Percentiles rank a stretch among this genome's conserved stretches.
These are phyloP conservation scores for Elaeis guineensis DNA, from an alignment of 176 grass and related monocot species.

Conservation along the genomic window DNA sequence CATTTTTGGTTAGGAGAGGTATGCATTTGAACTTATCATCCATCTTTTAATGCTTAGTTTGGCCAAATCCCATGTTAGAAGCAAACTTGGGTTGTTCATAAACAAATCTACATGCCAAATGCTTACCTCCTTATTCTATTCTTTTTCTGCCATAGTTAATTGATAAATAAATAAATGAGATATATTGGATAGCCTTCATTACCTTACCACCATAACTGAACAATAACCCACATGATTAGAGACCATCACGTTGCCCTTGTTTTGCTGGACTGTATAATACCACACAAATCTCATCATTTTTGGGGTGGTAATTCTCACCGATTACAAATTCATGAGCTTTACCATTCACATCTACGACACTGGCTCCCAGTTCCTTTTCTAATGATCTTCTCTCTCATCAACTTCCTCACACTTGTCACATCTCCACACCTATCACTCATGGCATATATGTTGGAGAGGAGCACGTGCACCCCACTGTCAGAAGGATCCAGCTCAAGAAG, in stretches of 20 bases:
- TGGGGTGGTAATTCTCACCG: conserved; percentile 26
- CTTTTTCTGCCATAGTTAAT: too few relatives aligned
- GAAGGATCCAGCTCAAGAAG: conserved; percentile 32
- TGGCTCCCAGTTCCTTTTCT: conserved; percentile 33
- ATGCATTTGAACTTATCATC: too few relatives aligned
- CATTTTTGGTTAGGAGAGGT: too few relatives aligned
- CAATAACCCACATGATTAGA: conserved; percentile 6
- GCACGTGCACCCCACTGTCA: conserved; percentile 30
- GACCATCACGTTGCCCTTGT: conserved; percentile 24
- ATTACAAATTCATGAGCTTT: conserved; percentile 30
- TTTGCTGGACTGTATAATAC: conserved; percentile 22
- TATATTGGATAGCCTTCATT: too few relatives aligned
- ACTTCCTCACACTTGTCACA: conserved; percentile 29
- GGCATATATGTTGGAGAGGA: conserved; percentile 45
- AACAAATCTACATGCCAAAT: too few relatives aligned
- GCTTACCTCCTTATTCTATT: too few relatives aligned
- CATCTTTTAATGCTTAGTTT: too few relatives aligned
- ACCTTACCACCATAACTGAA: too few relatives aligned
- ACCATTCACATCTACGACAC: conserved; percentile 34
- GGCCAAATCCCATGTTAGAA: too few relatives aligned
- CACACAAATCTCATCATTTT: conserved; percentile 19
- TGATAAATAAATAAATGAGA: too few relatives aligned
- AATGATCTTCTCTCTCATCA: conserved; percentile 29
- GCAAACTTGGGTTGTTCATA: too few relatives aligned
- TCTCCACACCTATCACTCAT: conserved; percentile 31